A percentile compares a stretch with the other conserved stretches of the same genome.
phyloP scores from a whole-genome alignment of 2,329 filamentous ascomycete species.

The Talaromyces amestolkiae region DNA sequence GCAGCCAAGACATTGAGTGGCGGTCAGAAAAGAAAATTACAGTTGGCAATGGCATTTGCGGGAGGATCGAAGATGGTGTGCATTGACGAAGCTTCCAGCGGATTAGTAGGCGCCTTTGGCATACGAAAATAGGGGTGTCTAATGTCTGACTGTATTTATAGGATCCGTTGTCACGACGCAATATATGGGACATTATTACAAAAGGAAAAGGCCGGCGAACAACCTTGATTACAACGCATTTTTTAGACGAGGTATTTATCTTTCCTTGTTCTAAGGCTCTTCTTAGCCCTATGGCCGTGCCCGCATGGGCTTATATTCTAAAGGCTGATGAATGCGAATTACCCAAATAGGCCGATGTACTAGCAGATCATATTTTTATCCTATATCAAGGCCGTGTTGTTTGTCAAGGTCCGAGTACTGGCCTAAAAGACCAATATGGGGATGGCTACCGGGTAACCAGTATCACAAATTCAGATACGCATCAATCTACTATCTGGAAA shows the following conservation, averaged over 20 bases:
- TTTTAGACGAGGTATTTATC: slow-evolving; percentile 68
- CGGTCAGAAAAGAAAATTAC: slow-evolving; percentile 87
- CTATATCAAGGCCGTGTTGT: slow-evolving; percentile 80
- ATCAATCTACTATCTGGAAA: neutral
- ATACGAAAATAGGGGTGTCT: neutral
- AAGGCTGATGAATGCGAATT: neutral
- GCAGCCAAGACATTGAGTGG: slow-evolving; percentile 76
- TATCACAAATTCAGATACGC: neutral
- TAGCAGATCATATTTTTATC: slow-evolving; percentile 85
- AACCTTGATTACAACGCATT: slow-evolving; percentile 87
- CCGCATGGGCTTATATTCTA: too few relatives aligned
- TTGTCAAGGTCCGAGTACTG: slow-evolving; percentile 78
- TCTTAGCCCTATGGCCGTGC: neutral
- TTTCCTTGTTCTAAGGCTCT: neutral
- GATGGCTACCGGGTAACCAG: slow-evolving; percentile 75
- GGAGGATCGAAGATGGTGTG: slow-evolving; percentile 85
- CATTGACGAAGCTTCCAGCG: slow-evolving; percentile 86
- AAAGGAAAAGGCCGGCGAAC: slow-evolving; percentile 79
- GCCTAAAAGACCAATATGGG: slow-evolving; percentile 77
- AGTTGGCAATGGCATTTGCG: slow-evolving; percentile 92
- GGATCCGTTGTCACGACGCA: slow-evolving; percentile 79
- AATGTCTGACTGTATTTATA: neutral
- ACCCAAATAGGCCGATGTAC: slow-evolving; percentile 62
- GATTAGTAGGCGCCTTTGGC: slow-evolving; percentile 47
- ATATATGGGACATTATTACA: slow-evolving; percentile 91